Percentiles rank a stretch among this genome's conserved stretches.
Evolutionary conservation across 306 rosid genomes (phyloP).

Genomic region (Dicorynia guianensis): DNA sequence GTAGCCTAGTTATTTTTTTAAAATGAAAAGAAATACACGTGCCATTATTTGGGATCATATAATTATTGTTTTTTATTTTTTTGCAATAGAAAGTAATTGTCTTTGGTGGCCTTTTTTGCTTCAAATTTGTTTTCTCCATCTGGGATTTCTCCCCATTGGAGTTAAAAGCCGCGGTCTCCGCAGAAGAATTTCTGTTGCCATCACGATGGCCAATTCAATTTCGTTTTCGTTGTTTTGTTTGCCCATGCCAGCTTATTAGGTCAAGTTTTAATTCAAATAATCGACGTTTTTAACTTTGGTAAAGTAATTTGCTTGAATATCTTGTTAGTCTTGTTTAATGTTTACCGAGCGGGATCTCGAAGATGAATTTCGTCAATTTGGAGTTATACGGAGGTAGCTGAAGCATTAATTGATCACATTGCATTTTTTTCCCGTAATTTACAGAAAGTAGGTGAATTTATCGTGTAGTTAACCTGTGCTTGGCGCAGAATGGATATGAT

Average conservation of each 20-base stretch:
- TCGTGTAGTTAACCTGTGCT: background rate
- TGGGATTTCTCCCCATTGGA: background rate
- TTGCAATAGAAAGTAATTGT: too few species aligned
- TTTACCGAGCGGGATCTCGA: constrained; percentile 87
- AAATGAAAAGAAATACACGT: too few species aligned
- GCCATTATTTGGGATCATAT: too few species aligned
- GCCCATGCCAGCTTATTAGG: too few species aligned
- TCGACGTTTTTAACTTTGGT: background rate
- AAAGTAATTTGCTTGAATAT: background rate
- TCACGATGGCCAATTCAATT: too few species aligned
- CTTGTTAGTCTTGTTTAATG: background rate
- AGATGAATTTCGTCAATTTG: constrained; percentile 92
- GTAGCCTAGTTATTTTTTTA: too few species aligned
- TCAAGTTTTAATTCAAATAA: too few species aligned
- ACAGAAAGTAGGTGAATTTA: background rate
- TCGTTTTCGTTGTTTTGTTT: too few species aligned
- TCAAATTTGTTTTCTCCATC: background rate
- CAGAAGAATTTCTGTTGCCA: too few species aligned
- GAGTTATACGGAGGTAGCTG: constrained; percentile 87
- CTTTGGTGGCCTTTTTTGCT: background rate
- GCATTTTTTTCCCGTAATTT: background rate
- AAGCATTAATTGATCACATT: background rate
- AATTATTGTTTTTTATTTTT: too few species aligned
- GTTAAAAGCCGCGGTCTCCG: background rate
- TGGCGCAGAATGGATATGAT: background rate